Percentiles rank a stretch among this genome's conserved stretches.
Conservation (phyloP, 1,139 yeast species). For the Protomyces macrosporus region DNA sequence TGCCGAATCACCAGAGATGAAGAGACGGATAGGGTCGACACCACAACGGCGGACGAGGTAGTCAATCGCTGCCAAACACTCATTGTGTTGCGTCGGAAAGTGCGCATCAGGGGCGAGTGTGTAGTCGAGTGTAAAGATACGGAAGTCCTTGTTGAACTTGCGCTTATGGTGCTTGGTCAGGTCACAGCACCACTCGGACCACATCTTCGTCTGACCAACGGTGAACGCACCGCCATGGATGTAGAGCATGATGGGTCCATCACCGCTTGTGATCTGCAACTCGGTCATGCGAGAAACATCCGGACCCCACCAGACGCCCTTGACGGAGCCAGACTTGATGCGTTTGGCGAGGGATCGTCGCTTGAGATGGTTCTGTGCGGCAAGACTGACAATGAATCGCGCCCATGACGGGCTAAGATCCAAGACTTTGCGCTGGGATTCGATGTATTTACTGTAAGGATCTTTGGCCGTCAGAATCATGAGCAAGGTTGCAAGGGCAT, state of each 20-base stretch:
- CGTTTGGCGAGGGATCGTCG: slow-evolving; percentile 3
- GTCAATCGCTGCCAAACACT: slow-evolving; percentile 10
- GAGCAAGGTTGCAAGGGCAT: slow-evolving; percentile 4
- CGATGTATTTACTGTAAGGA: neutral
- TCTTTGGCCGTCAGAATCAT: slow-evolving; percentile 1
- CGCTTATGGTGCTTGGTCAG: slow-evolving; percentile 10
- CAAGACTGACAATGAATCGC: slow-evolving; percentile 4
- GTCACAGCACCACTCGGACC: slow-evolving; percentile 6
- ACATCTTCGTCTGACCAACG: slow-evolving; percentile 16
- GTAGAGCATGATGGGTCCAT: slow-evolving; percentile 12
- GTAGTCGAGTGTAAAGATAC: slow-evolving; percentile 6
- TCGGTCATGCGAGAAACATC: slow-evolving; percentile 5
- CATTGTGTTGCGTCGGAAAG: slow-evolving; percentile 12
- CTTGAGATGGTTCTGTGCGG: neutral
- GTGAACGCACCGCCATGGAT: slow-evolving; percentile 23
- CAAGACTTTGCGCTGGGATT: neutral
- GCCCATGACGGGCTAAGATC: neutral
- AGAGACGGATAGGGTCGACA: slow-evolving; percentile 7
- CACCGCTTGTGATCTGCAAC: neutral
- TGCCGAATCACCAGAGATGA: slow-evolving; percentile 23
- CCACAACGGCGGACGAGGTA: slow-evolving; percentile 3
- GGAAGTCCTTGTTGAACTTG: slow-evolving; percentile 13
- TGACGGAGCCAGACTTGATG: slow-evolving; percentile 7
- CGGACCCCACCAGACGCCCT: slow-evolving; percentile 14
- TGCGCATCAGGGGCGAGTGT: slow-evolving; percentile 7